phyloP scores from a whole-genome alignment of 352 stramenopile species.

The Pythium sukuiense region DNA sequence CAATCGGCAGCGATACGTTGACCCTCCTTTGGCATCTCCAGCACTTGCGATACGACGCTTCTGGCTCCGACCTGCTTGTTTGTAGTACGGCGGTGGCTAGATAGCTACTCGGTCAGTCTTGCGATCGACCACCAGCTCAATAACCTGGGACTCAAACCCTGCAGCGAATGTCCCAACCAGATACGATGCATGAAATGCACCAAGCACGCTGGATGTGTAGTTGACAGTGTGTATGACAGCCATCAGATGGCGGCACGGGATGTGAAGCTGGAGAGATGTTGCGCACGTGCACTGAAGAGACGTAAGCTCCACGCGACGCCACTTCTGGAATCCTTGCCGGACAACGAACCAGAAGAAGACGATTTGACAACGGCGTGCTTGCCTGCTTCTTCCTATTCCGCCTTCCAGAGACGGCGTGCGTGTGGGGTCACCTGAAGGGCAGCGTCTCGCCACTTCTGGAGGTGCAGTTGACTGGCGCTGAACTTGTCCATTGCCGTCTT shows the following conservation, averaged over 20 bases:
- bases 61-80: background rate
- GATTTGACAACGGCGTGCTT: background rate
- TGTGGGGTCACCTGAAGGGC: no score
- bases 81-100: background rate
- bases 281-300: background rate
- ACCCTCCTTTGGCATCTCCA: background rate
- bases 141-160: background rate
- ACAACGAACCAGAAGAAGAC: background rate
- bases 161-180: background rate
- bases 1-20: background rate
- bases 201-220: background rate
- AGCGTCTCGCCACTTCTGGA: no score
- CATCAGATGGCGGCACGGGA: background rate
- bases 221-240: background rate
- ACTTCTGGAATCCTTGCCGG: background rate
- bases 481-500: background rate
- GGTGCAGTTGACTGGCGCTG: background rate
- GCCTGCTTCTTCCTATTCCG: background rate
- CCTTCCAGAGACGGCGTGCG: background rate
- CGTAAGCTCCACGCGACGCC: background rate
- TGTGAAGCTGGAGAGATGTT: background rate
- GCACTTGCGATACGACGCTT: background rate
- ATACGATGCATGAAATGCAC: background rate
- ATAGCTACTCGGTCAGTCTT: background rate
- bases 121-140: background rate